Conservation (phyloP, 2,329 filamentous ascomycete genomes). For the Colletotrichum aenigma region DNA sequence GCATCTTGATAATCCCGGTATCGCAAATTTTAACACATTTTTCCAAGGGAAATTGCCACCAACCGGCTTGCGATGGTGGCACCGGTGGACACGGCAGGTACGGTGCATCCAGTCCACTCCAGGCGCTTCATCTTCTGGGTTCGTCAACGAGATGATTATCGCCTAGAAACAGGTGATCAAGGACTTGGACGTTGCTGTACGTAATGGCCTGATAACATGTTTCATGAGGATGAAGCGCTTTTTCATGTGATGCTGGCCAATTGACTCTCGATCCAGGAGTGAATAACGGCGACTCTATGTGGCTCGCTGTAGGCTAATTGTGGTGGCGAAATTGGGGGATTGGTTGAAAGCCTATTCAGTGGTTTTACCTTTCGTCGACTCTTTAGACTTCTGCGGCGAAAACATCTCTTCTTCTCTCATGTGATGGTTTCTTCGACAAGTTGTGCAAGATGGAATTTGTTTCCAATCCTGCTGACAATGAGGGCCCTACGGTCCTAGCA, state of each 20-base stretch:
- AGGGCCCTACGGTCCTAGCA: constrained; percentile 40
- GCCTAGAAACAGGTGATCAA: not conserved
- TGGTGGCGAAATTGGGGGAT: not conserved
- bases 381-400: constrained; percentile 27
- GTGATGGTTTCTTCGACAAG: not conserved
- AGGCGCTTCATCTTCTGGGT: no score
- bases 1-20: not conserved
- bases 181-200: not conserved
- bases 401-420: constrained; percentile 26
- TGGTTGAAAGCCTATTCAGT: not conserved
- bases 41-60: not conserved
- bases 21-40: not conserved
- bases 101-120: not conserved
- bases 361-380: not conserved
- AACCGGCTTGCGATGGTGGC: not conserved
- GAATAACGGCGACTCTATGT: not conserved
- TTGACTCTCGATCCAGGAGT: not conserved
- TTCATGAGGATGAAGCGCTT: not conserved
- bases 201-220: not conserved
- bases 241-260: not conserved
- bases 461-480: constrained; percentile 38
- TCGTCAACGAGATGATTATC: not conserved
- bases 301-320: not conserved
- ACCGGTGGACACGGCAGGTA: not conserved
- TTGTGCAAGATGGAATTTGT: not conserved